A percentile compares a stretch with the other conserved stretches of the same genome.
phyloP scores from a whole-genome alignment of 176 grass and related monocot species.

The Carex littledalei region DNA sequence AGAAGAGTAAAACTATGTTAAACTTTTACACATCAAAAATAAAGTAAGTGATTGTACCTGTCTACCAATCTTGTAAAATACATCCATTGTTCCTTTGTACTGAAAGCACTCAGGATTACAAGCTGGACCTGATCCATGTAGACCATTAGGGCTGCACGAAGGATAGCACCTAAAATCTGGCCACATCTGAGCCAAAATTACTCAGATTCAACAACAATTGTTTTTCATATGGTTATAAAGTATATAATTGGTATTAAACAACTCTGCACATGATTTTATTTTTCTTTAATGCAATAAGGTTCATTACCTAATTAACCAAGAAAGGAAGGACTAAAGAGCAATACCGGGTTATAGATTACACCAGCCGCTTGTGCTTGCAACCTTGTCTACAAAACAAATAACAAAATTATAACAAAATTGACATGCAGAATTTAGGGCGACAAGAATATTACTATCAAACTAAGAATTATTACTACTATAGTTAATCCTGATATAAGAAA shows the following conservation, averaged over 20 bases:
- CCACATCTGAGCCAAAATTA: constrained; percentile 67
- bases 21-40: background rate
- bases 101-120: constrained; percentile 65
- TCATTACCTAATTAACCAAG: background rate
- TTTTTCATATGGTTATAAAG: constrained; percentile 10
- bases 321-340: background rate
- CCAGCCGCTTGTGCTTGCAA: constrained; percentile 95
- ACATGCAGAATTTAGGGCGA: background rate
- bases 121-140: constrained; percentile 39
- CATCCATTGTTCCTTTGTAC: constrained; percentile 89
- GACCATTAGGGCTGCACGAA: constrained; percentile 54
- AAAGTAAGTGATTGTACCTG: constrained; percentile 39
- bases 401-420: background rate
- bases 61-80: constrained; percentile 69
- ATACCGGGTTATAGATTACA: constrained; percentile 69
- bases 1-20: background rate
- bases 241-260: background rate
- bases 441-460: background rate
- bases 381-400: constrained; percentile 55
- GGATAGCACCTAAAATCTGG: constrained; percentile 78
- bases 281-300: background rate
- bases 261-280: background rate
- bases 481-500: background rate
- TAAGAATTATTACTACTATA: background rate
- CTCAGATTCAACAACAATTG: constrained; percentile 38